Evolutionary conservation across 2,329 filamentous ascomycete species (phyloP).

Genomic region (Huntiella moniliformis): DNA sequence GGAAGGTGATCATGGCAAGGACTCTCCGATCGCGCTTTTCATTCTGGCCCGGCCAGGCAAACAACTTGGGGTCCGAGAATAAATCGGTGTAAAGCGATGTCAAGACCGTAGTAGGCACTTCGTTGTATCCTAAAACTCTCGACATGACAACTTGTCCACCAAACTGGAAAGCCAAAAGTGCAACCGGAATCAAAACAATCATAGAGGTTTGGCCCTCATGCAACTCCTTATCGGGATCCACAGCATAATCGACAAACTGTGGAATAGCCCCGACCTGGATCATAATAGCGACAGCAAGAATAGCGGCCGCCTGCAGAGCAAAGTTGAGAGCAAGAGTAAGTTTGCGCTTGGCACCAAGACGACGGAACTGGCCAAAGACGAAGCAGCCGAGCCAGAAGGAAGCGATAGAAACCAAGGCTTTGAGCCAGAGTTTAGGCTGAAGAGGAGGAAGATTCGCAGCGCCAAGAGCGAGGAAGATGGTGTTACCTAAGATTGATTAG

Average conservation of each 20-base stretch:
- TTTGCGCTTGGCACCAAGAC: slow-evolving; percentile 21
- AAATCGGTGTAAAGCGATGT: slow-evolving; percentile 37
- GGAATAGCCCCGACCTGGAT: slow-evolving; percentile 28
- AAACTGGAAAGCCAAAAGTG: slow-evolving; percentile 32
- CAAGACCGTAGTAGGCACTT: slow-evolving; percentile 34
- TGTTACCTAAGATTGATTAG: slow-evolving; percentile 28
- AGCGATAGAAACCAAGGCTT: slow-evolving; percentile 29
- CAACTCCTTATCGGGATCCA: slow-evolving; percentile 3
- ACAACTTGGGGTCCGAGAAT: slow-evolving; percentile 29
- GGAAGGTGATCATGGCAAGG: slow-evolving; percentile 24
- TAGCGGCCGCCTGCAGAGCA: slow-evolving; percentile 29
- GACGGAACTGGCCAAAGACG: slow-evolving; percentile 21
- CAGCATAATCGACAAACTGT: slow-evolving; percentile 15
- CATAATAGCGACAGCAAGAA: slow-evolving; percentile 33
- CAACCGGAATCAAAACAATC: slow-evolving; percentile 26
- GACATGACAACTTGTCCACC: slow-evolving; percentile 34
- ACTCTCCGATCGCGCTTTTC: slow-evolving; percentile 31
- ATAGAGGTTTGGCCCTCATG: slow-evolving; percentile 18
- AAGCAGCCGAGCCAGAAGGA: slow-evolving; percentile 36
- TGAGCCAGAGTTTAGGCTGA: slow-evolving; percentile 32
- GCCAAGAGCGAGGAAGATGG: slow-evolving; percentile 42
- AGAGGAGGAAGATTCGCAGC: slow-evolving; percentile 31
- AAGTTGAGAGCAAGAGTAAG: slow-evolving; percentile 30
- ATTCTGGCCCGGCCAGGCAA: slow-evolving; percentile 24
- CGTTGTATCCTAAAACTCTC: slow-evolving; percentile 30